These are phyloP conservation scores for Lunularia cruciata DNA, from an alignment of 225 moss, liverwort and hornwort species.

Conservation along the genomic window DNA sequence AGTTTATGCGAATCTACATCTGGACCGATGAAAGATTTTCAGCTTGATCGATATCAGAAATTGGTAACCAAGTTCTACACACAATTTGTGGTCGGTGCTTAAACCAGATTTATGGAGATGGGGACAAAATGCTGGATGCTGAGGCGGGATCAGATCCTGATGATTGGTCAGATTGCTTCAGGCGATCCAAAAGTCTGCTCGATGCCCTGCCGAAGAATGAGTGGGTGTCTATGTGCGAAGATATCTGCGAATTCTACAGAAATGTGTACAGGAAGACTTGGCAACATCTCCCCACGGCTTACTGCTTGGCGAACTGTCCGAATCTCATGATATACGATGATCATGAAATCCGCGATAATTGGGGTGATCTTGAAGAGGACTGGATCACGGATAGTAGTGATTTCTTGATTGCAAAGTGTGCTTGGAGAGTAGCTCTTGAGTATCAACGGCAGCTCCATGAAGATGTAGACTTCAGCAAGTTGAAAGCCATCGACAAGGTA, in stretches of 20 bases:
- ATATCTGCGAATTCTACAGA: constrained; percentile 70
- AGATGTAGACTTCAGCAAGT: constrained; percentile 55
- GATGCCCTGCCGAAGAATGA: constrained; percentile 25
- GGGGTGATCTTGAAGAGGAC: constrained; percentile 71
- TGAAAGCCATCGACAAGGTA: constrained; percentile 67
- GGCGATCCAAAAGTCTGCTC: constrained; percentile 49
- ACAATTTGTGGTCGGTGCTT: too few species aligned
- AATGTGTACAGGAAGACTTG: constrained; percentile 89
- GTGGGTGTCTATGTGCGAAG: constrained; percentile 51
- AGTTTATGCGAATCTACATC: background rate
- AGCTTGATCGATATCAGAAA: background rate
- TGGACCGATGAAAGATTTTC: background rate
- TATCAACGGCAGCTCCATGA: constrained; percentile 90
- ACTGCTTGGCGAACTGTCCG: constrained; percentile 84
- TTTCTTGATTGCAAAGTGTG: constrained; percentile 84
- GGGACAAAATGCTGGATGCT: constrained; percentile 79
- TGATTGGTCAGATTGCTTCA: constrained; percentile 84
- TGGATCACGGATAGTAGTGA: constrained; percentile 53
- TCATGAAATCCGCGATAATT: constrained; percentile 93
- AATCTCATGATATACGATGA: constrained; percentile 98
- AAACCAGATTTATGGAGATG: constrained; percentile 87
- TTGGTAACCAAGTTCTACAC: too few species aligned
- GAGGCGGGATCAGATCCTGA: constrained; percentile 54
- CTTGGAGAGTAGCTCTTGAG: constrained; percentile 81
- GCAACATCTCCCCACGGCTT: constrained; percentile 74